phyloP scores from a whole-genome alignment of 2,329 filamentous ascomycete species.

The Elsinoe ampelina region DNA sequence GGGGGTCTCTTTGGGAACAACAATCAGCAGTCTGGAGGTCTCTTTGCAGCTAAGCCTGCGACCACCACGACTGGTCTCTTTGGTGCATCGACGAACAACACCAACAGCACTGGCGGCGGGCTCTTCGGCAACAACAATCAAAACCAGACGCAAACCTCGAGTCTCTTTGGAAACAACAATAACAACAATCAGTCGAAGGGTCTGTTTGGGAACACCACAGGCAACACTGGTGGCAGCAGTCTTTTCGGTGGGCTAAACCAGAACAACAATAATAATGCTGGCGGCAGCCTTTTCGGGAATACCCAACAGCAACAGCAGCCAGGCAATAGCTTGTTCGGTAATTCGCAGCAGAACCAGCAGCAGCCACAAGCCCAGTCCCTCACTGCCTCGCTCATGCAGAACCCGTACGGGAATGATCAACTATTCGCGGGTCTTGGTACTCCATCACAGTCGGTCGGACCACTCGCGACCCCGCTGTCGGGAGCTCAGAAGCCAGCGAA shows the following conservation, averaged over 20 bases:
- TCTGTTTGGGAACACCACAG: slow-evolving; percentile 14
- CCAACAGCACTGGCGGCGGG: slow-evolving; percentile 19
- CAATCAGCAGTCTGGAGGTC: slow-evolving; percentile 22
- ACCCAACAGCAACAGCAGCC: slow-evolving; percentile 35
- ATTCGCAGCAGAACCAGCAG: slow-evolving; percentile 43
- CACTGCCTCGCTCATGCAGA: slow-evolving; percentile 72
- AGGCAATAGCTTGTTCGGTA: slow-evolving; percentile 39
- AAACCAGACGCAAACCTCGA: slow-evolving; percentile 42
- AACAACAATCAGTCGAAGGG: slow-evolving; percentile 32
- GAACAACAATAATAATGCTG: slow-evolving; percentile 26
- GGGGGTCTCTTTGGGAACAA: slow-evolving; percentile 17
- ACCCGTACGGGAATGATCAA: slow-evolving; percentile 80
- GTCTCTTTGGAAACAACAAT: slow-evolving; percentile 37
- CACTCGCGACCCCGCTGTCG: slow-evolving; percentile 80
- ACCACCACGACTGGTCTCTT: slow-evolving; percentile 22
- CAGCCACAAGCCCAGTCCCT: slow-evolving; percentile 46
- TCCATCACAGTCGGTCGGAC: slow-evolving; percentile 66
- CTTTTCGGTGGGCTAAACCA: slow-evolving; percentile 30
- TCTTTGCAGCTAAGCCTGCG: slow-evolving; percentile 29
- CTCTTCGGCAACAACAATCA: slow-evolving; percentile 27
- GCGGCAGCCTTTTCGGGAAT: slow-evolving; percentile 33
- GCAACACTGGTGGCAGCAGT: slow-evolving; percentile 17
- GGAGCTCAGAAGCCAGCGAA: slow-evolving; percentile 68
- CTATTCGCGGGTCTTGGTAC: slow-evolving; percentile 67
- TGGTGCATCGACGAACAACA: slow-evolving; percentile 25